These are phyloP conservation scores for Lachancea lanzarotensis DNA, from an alignment of 805 yeast genomes.

Conservation along the genomic window DNA sequence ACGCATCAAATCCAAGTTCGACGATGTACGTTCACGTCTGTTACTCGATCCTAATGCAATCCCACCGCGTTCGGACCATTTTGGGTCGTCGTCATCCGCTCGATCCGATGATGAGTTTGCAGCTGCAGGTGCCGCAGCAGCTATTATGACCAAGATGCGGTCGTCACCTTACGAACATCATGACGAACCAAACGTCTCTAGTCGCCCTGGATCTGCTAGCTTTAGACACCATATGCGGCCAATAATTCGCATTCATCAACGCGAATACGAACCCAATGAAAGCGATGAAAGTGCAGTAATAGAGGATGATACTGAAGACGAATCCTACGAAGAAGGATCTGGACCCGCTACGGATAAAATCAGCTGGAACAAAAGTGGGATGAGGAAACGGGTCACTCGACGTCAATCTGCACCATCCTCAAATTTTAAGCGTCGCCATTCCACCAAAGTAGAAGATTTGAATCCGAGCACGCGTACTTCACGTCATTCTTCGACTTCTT, in stretches of 20 bases:
- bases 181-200: slow-evolving; percentile 11
- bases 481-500: slow-evolving; percentile 7
- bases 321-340: slow-evolving; percentile 5
- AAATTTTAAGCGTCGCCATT: slow-evolving; percentile 6
- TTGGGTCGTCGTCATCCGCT: slow-evolving; percentile 5
- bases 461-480: not conserved
- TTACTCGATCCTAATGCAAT: slow-evolving; percentile 21
- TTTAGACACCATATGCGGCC: slow-evolving; percentile 20
- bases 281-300: slow-evolving; percentile 18
- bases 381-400: slow-evolving; percentile 23
- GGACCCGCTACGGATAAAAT: slow-evolving; percentile 13
- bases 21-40: slow-evolving; percentile 26
- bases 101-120: slow-evolving; percentile 17
- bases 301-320: slow-evolving; percentile 18
- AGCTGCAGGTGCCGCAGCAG: slow-evolving; percentile 26
- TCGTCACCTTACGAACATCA: slow-evolving; percentile 29
- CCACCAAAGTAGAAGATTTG: slow-evolving; percentile 1
- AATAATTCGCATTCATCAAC: slow-evolving; percentile 22
- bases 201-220: slow-evolving; percentile 28
- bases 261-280: slow-evolving; percentile 14
- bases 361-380: slow-evolving; percentile 32
- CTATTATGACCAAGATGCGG: slow-evolving; percentile 30
- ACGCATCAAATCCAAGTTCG: slow-evolving; percentile 29
- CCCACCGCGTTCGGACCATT: slow-evolving; percentile 3
- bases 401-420: slow-evolving; percentile 16